These are phyloP conservation scores for Pseudocercospora cruenta DNA, from an alignment of 2,329 filamentous ascomycete species.

Conservation along the genomic window DNA sequence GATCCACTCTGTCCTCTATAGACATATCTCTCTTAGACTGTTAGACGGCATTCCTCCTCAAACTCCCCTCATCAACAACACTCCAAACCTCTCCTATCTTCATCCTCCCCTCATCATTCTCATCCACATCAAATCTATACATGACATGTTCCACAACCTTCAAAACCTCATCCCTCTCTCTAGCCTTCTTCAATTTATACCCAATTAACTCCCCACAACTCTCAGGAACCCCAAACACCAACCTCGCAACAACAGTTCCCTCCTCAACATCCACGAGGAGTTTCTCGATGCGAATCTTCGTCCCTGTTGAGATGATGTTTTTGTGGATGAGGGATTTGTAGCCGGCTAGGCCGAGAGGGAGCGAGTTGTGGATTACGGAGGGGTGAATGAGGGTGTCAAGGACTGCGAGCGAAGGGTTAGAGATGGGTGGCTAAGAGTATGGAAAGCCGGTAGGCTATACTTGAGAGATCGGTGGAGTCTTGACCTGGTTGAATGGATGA, in stretches of 20 bases:
- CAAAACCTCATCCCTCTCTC: not conserved
- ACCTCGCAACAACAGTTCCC: not conserved
- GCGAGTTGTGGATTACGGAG: constrained; percentile 16
- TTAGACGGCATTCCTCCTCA: constrained; percentile 9
- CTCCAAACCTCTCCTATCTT: constrained; percentile 17
- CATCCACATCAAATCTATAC: constrained; percentile 9
- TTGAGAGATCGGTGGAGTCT: not conserved
- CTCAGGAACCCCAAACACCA: constrained; percentile 8
- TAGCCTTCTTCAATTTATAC: not conserved
- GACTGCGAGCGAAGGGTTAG: not conserved
- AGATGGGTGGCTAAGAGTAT: not conserved
- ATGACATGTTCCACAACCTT: constrained; percentile 13
- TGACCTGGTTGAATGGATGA: not conserved
- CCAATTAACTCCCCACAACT: constrained; percentile 4
- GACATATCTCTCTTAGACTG: too few relatives aligned
- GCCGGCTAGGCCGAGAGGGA: not conserved
- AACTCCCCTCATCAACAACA: not conserved
- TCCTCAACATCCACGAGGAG: constrained; percentile 1
- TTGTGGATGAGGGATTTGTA: constrained; percentile 12
- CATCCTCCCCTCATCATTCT: constrained; percentile 1
- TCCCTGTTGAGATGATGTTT: constrained; percentile 11
- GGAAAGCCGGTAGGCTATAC: too few relatives aligned
- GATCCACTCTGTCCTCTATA: too few relatives aligned
- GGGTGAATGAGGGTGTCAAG: constrained; percentile 9
- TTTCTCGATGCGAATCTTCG: constrained; percentile 9